Conservation (phyloP, 2,329 filamentous ascomycete genomes). For the Trichoderma atrobrunneum region DNA sequence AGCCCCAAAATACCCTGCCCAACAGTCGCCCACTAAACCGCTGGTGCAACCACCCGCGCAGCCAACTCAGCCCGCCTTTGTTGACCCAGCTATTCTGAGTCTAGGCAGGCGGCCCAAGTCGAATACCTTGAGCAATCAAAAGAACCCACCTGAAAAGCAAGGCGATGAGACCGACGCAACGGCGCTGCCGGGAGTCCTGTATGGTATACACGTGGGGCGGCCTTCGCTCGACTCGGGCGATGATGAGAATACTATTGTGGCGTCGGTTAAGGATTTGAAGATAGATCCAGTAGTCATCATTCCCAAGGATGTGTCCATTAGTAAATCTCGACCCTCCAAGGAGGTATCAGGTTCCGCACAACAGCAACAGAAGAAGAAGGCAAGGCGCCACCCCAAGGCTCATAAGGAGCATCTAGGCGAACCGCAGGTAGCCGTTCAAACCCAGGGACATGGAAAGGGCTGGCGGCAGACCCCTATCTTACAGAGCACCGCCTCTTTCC, state of each 20-base stretch:
- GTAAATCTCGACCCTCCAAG: not conserved
- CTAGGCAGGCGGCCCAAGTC: conserved; percentile 48
- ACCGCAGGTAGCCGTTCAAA: conserved; percentile 27
- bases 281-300: conserved; percentile 18
- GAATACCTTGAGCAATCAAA: conserved; percentile 20
- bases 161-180: not conserved
- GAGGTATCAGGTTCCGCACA: conserved; percentile 21
- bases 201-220: conserved; percentile 11
- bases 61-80: conserved; percentile 49
- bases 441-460: conserved; percentile 47
- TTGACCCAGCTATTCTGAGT: conserved; percentile 82
- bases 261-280: conserved; percentile 29
- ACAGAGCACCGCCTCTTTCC: conserved; percentile 60
- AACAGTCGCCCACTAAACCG: not conserved
- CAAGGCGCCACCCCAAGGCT: conserved; percentile 34
- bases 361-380: conserved; percentile 33
- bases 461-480: conserved; percentile 61
- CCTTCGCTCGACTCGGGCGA: conserved; percentile 13
- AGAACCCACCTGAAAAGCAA: conserved; percentile 16
- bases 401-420: conserved; percentile 29
- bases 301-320: not conserved
- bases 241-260: conserved; percentile 28
- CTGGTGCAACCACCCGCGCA: not conserved
- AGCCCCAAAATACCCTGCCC: conserved; percentile 27
- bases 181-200: conserved; percentile 7